phyloP scores from a whole-genome alignment of 2,329 filamentous ascomycete species.

The Colletotrichum godetiae region DNA sequence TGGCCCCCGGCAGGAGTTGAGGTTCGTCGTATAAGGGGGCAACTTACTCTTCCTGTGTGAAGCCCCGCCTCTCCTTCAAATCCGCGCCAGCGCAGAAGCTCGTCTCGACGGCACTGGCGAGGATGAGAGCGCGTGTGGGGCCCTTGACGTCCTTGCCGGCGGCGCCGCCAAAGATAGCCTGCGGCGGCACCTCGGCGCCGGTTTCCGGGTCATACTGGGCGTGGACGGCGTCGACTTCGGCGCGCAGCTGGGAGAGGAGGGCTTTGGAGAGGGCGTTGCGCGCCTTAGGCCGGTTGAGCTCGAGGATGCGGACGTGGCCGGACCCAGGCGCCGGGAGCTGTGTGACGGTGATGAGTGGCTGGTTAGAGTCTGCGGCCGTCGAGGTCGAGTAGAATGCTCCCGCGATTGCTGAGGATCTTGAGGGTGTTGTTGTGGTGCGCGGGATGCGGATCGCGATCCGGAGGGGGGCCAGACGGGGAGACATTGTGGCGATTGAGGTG shows the following conservation, averaged over 20 bases:
- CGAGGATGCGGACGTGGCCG: constrained; percentile 88
- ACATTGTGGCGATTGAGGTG: constrained; percentile 40
- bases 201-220: constrained; percentile 64
- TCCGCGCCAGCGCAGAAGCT: constrained; percentile 96
- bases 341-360: constrained; percentile 74
- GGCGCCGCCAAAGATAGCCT: constrained; percentile 56
- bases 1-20: background rate
- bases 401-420: background rate
- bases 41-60: constrained; percentile 81
- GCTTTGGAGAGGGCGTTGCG: constrained; percentile 91
- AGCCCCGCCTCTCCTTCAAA: constrained; percentile 85
- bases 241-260: constrained; percentile 77
- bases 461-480: constrained; percentile 43
- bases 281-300: constrained; percentile 84
- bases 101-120: constrained; percentile 86
- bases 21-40: background rate
- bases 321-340: constrained; percentile 81
- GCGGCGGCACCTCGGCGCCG: constrained; percentile 61
- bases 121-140: constrained; percentile 81
- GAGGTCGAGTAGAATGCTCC: constrained; percentile 55
- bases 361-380: constrained; percentile 47
- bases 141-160: constrained; percentile 58
- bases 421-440: constrained; percentile 20
- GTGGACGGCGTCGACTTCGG: constrained; percentile 79
- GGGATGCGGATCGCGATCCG: constrained; percentile 36